Evolutionary conservation across 257 asterid species (phyloP).

Genomic region (Agastache rugosa): DNA sequence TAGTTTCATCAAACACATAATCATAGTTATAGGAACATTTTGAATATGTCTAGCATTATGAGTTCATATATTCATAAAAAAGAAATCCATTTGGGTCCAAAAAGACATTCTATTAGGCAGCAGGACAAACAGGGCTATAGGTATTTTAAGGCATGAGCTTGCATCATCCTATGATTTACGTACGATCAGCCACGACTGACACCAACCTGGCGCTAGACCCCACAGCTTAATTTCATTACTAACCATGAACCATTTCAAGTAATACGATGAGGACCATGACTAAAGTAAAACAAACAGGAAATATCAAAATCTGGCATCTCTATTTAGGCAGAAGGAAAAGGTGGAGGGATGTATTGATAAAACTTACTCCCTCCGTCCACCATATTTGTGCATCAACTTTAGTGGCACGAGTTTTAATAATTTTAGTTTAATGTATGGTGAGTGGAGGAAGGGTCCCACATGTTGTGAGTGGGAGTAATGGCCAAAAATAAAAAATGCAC

Average conservation of each 20-base stretch:
- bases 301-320: neutral
- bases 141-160: neutral
- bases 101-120: no score
- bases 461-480: no score
- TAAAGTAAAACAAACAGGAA: neutral
- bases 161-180: slow-evolving; percentile 6
- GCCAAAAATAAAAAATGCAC: no score
- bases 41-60: neutral
- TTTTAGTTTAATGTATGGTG: no score
- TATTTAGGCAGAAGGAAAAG: neutral
- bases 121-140: neutral
- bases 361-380: no score
- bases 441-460: no score
- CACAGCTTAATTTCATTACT: neutral
- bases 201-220: neutral
- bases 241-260: neutral
- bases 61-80: no score
- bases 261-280: neutral
- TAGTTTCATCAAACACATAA: neutral
- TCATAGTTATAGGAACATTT: neutral
- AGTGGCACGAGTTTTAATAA: no score
- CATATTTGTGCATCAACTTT: no score
- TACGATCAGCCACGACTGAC: neutral
- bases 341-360: neutral
- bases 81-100: no score